Evolutionary conservation across 23 red algal species (phyloP).

Genomic region (Gracilaria gracilis): DNA sequence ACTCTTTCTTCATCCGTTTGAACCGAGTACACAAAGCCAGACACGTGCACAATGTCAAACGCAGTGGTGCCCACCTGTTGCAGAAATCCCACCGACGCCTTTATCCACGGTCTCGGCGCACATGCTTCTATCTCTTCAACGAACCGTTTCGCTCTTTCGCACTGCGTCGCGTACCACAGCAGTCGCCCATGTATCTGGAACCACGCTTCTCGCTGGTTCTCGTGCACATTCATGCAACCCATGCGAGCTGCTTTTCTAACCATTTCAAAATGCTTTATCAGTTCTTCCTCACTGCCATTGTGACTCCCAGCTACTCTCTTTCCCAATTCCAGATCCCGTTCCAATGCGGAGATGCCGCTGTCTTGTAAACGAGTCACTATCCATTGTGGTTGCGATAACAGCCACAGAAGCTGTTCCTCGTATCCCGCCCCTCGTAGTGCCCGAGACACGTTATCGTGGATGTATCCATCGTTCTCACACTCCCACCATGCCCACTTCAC

Average conservation of each 20-base stretch:
- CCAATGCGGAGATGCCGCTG: no score
- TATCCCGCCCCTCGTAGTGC: no score
- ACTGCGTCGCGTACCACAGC: slow-evolving; percentile 2
- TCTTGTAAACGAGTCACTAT: neutral
- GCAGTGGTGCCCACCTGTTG: neutral
- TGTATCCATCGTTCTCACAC: neutral
- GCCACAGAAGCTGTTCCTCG: no score
- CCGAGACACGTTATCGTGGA: neutral
- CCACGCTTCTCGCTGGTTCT: slow-evolving; percentile 22
- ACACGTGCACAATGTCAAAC: neutral
- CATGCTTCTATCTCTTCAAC: slow-evolving; percentile 29
- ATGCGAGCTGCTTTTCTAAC: slow-evolving; percentile 17
- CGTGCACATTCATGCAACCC: neutral
- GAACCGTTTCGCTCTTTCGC: neutral
- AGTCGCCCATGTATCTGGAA: slow-evolving; percentile 38
- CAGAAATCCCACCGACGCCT: neutral
- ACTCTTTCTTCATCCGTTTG: neutral
- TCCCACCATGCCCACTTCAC: neutral
- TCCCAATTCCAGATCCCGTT: no score
- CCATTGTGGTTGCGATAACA: no score
- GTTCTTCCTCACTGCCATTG: no score
- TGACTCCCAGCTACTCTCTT: no score
- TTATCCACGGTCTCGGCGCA: slow-evolving; percentile 23
- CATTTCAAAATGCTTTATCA: neutral
- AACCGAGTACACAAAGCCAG: neutral